Conservation (phyloP, 2,329 filamentous ascomycete species). For the Fusarium domesticum region DNA sequence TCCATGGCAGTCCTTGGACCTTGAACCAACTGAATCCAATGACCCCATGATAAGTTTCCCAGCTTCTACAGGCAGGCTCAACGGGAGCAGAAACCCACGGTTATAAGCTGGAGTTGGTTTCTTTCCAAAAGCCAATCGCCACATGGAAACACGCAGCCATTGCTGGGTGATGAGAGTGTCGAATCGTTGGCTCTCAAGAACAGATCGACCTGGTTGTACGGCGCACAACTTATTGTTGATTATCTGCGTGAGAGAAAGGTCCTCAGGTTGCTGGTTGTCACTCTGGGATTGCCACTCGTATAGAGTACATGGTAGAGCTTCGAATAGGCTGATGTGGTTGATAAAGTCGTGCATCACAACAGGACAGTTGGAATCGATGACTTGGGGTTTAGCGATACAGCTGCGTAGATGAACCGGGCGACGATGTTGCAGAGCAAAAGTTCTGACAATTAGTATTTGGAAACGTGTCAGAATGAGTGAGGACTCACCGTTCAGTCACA, state of each 20-base stretch:
- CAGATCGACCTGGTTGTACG: conserved; percentile 27
- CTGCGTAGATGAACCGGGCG: conserved; percentile 31
- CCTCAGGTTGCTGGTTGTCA: conserved; percentile 18
- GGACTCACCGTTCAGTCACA: conserved; percentile 30
- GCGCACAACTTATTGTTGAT: conserved; percentile 30
- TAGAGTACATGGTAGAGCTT: conserved; percentile 27
- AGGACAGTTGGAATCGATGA: conserved; percentile 32
- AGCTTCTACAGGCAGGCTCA: conserved; percentile 30
- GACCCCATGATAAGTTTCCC: conserved; percentile 30
- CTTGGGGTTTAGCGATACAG: conserved; percentile 30
- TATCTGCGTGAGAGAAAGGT: conserved; percentile 22
- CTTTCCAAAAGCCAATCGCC: conserved; percentile 30
- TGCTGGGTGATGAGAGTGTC: conserved; percentile 35
- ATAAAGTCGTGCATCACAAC: conserved; percentile 35
- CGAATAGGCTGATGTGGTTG: conserved; percentile 33
- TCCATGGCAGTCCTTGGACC: conserved; percentile 33
- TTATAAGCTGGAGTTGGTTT: conserved; percentile 22
- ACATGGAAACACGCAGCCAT: conserved; percentile 34
- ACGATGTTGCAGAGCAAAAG: conserved; percentile 32
- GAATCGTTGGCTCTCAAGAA: conserved; percentile 34
- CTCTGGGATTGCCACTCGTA: conserved; percentile 32
- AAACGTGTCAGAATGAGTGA: not conserved
- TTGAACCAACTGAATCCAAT: conserved; percentile 24
- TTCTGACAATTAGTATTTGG: conserved; percentile 15
- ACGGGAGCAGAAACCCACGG: conserved; percentile 18